Evolutionary conservation across 495 filamentous ascomycete species (phyloP), one percentile per base, ranked within the genome.

Genomic region (Cryomyces minteri): DNA sequence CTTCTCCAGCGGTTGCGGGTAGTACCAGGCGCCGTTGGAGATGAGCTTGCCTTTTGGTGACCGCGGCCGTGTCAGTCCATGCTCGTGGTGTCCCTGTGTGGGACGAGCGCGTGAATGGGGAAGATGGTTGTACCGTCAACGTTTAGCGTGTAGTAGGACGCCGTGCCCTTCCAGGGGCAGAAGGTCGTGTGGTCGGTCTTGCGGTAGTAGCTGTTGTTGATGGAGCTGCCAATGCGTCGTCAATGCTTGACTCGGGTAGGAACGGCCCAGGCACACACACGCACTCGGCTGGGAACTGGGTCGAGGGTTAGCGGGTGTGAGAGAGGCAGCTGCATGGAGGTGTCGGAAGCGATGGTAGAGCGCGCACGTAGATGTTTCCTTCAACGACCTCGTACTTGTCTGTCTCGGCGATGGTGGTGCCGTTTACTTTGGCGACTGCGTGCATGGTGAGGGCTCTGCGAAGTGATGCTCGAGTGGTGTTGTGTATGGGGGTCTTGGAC

Each of bases 141-240:
- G 11, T 66, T 67, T 45, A 85, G 60, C 10, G 67, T 73, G 57
- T 82, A 84, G 54, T 83, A 85, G 6, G 65, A 70, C 1, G 77
- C 74, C 32, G 67, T 58, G n/a, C 80, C 80, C 51, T 85, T 85
- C 79, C 79, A 83, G 1, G 67, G 63, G 55, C 80, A 85, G 41
- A 62, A 48, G 0, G 76, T 81, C 30, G 59, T 62, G 8, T 64
- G 66, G 18, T 71, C 57, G 7, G 71, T 65, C 41, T 65, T 61
- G 41, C 61, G 61, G 51, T 79, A 63, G 31, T 64, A 53, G 3
- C 59, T 62, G 42, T 62, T 57, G 48, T 72, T 63, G 36, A 74
- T 62, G 14, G 62, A 69, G 49, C 67, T 70, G 32, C 36, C 46
- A 34, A 14, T 39, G 40, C 48, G 48, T 18, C 50, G 31, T 60